Percentiles rank a stretch among this genome's conserved stretches.
These are phyloP conservation scores for Byssothecium circinans DNA, from an alignment of 2,329 filamentous ascomycete genomes.

Conservation along the genomic window DNA sequence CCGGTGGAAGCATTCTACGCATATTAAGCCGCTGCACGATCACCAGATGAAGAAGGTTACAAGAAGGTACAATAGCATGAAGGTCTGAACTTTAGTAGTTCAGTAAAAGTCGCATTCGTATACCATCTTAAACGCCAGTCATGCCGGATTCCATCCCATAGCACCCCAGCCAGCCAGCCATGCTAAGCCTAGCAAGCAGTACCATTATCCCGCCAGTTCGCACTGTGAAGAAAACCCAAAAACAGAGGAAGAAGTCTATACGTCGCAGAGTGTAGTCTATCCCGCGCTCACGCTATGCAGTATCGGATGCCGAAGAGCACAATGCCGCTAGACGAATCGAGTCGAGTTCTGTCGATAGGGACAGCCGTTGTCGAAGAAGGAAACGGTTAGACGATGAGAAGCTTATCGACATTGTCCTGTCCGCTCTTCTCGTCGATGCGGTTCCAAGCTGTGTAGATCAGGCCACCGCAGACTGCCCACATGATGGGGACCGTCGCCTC, in stretches of 20 bases:
- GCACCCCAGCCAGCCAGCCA: neutral
- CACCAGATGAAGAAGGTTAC: neutral
- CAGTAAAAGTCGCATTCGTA: neutral
- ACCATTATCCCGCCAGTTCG: neutral
- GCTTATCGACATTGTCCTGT: constrained; percentile 31
- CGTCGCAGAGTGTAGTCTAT: neutral
- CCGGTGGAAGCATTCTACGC: neutral
- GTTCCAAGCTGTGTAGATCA: constrained; percentile 33
- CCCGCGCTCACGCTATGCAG: neutral
- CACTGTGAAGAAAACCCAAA: neutral
- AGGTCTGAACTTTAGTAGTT: neutral
- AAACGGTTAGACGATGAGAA: neutral
- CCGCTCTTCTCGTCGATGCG: constrained; percentile 30
- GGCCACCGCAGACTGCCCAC: constrained; percentile 32
- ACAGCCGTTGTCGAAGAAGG: neutral
- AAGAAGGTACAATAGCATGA: neutral
- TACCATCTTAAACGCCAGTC: neutral
- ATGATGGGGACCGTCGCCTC: constrained; percentile 36
- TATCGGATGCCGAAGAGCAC: neutral
- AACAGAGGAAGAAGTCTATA: neutral
- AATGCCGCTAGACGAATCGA: neutral
- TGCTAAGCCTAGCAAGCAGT: neutral
- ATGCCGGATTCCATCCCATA: neutral
- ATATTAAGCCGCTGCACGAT: neutral
- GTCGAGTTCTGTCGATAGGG: no score